Evolutionary conservation across 306 rosid genomes (phyloP).

Genomic region (Malus sylvestris): DNA sequence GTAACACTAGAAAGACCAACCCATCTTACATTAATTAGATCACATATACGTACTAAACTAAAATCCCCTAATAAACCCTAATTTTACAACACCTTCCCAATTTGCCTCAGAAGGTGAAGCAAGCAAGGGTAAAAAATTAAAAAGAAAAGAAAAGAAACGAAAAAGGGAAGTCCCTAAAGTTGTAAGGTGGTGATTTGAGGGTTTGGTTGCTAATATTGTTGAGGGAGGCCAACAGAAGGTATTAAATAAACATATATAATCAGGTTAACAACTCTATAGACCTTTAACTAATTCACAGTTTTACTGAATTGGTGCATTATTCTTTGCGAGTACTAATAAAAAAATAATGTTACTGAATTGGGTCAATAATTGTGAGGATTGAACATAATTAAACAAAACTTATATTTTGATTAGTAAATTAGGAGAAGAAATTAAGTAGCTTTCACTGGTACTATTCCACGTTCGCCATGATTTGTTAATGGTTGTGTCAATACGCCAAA

Average conservation of each 20-base stretch:
- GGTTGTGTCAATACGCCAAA: not conserved
- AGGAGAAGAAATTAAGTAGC: not conserved
- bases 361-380: not conserved
- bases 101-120: not conserved
- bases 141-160: not conserved
- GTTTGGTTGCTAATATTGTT: conserved; percentile 1
- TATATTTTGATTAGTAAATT: not conserved
- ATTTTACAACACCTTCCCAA: not conserved
- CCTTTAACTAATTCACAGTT: not conserved
- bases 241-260: not conserved
- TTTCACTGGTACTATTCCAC: not conserved
- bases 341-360: not conserved
- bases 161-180: not conserved
- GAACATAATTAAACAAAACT: not conserved
- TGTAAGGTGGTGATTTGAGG: not conserved
- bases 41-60: not conserved
- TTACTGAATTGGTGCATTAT: too few relatives aligned
- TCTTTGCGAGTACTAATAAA: too few relatives aligned
- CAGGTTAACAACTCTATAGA: not conserved
- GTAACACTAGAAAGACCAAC: not conserved
- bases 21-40: not conserved
- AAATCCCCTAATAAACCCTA: not conserved
- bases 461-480: not conserved
- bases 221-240: not conserved
- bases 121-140: not conserved